These are phyloP conservation scores for Lachancea nothofagi DNA, from an alignment of 805 yeast genomes.

Conservation along the genomic window DNA sequence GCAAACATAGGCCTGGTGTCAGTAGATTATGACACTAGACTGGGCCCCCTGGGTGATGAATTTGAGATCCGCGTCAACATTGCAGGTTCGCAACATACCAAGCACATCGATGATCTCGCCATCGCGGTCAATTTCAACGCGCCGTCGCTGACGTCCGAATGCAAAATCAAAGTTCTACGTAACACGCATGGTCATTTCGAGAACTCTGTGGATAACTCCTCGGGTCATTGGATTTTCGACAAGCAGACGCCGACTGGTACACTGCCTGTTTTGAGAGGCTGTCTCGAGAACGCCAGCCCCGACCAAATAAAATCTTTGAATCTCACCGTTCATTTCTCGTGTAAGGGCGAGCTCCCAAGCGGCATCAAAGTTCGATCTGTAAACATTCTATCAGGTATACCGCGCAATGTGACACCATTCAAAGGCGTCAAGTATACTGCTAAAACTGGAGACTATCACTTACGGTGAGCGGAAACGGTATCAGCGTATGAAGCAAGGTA, in stretches of 20 bases:
- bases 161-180: conserved; percentile 50
- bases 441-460: conserved; percentile 41
- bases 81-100: conserved; percentile 39
- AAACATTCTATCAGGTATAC: conserved; percentile 51
- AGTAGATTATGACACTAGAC: conserved; percentile 27
- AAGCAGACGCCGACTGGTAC: conserved; percentile 55
- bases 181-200: conserved; percentile 75
- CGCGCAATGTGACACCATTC: conserved; percentile 52
- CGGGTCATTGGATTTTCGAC: conserved; percentile 67
- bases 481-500: neutral
- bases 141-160: conserved; percentile 15
- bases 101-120: conserved; percentile 42
- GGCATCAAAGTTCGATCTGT: conserved; percentile 65
- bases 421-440: conserved; percentile 87
- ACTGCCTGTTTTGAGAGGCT: conserved; percentile 62
- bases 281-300: conserved; percentile 31
- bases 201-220: conserved; percentile 40
- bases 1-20: conserved; percentile 25
- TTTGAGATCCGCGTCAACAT: conserved; percentile 34
- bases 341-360: conserved; percentile 70
- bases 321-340: conserved; percentile 43
- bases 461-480: conserved; percentile 2
- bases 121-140: conserved; percentile 35
- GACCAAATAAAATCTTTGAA: conserved; percentile 10
- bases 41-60: conserved; percentile 37